Base-by-base conservation (phyloP, 2,329 filamentous ascomycete species). In the Alternaria incomplexa region DNA sequence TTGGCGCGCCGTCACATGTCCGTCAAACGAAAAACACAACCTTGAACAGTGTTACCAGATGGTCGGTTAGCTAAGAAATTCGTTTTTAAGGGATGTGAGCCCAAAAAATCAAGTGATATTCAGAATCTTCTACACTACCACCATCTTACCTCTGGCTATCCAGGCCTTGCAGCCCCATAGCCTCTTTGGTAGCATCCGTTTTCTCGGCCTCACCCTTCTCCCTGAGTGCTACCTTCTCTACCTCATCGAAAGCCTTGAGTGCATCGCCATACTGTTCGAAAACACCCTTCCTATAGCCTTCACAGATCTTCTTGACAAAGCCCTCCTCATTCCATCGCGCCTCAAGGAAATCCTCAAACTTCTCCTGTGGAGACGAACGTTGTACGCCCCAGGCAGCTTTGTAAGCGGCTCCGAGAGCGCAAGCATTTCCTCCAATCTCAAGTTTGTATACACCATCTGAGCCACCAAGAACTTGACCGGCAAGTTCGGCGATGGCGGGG, bases 371-470 rank as follows among this genome's bases (percentile, higher is more conserved):
- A 0, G 71, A 78, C 23, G 80, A 79, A 51, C 92, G 84, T 83
- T 96, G 93, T 58, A 93, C 84, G 1, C 91, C 93, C 96, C 96
- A 99, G 0, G 97, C 90, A 13, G 96, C 95, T 83, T 98, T 98
- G 82, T 98, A 97, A 25, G 95, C 95, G 7, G 93, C 93, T 13
- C 96, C 96, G 13, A 98, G 82, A 11, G 95, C 96, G 81, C 96
- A 99, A 3, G 96, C 95, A 81, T 97, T 97, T 25, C 94, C 93
- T 25, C 96, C 95, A 6, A 98, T 93, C 76, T 98, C 94, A 13
- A 99, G 88, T 81, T 91, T 92, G 82, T 93, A 99, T 25, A 98
- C 92, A 23, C 96, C 96, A 66, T 98, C 96, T 3, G 86, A 87
- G 32, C 93, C 93, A 56, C 96, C 96, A 3, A 99, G 87, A 3